A percentile compares a stretch with the other conserved stretches of the same genome.
Evolutionary conservation across 495 filamentous ascomycete species (phyloP).

Genomic region (Achaetomiella virescens): DNA sequence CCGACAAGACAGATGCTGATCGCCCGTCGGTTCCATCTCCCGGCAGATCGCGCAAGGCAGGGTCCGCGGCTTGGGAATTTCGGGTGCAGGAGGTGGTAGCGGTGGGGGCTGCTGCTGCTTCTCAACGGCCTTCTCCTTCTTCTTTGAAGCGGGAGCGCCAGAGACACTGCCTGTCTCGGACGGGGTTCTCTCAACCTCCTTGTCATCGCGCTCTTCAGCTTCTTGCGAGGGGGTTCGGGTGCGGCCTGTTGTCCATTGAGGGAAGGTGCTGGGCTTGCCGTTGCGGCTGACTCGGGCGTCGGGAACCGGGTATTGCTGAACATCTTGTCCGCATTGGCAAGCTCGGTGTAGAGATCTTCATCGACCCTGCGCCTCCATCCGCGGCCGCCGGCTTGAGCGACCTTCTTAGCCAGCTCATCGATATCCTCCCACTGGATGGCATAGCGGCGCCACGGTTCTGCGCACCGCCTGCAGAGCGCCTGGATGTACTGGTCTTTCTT

Average conservation of each 20-base stretch:
- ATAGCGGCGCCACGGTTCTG: slow-evolving; percentile 87
- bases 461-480: slow-evolving; percentile 84
- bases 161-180: slow-evolving; percentile 25
- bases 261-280: slow-evolving; percentile 37
- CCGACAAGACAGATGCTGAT: slow-evolving; percentile 68
- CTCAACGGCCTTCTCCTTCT: slow-evolving; percentile 56
- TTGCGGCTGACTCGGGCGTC: slow-evolving; percentile 34
- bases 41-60: slow-evolving; percentile 83
- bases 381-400: slow-evolving; percentile 71
- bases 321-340: slow-evolving; percentile 49
- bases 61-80: slow-evolving; percentile 67
- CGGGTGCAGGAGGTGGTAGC: slow-evolving; percentile 53
- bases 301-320: slow-evolving; percentile 38
- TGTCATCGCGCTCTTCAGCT: slow-evolving; percentile 42
- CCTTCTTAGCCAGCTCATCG: slow-evolving; percentile 90
- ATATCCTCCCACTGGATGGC: slow-evolving; percentile 91
- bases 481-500: slow-evolving; percentile 71
- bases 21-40: slow-evolving; percentile 61
- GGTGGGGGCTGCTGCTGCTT: slow-evolving; percentile 17
- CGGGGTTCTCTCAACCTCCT: slow-evolving; percentile 45
- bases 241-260: slow-evolving; percentile 11
- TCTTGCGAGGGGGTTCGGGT: slow-evolving; percentile 49
- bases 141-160: slow-evolving; percentile 43
- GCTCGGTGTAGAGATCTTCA: slow-evolving; percentile 82
- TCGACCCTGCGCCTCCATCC: slow-evolving; percentile 84